A percentile compares a stretch with the other conserved stretches of the same genome.
phyloP scores from a whole-genome alignment of 257 asterid genomes.

The Gentiana straminea region DNA sequence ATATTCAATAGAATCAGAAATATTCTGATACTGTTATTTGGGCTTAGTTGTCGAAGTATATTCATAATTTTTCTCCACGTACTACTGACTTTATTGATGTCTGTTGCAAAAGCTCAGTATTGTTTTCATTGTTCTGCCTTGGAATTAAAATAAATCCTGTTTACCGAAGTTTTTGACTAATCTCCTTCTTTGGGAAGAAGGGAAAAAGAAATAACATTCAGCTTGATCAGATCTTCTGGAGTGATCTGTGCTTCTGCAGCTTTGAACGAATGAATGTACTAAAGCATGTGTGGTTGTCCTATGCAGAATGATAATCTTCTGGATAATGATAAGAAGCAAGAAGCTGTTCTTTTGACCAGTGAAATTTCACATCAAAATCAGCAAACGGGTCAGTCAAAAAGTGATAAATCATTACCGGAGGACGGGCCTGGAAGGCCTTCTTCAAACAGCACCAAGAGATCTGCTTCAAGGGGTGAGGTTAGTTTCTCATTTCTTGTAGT shows the following conservation, averaged over 20 bases:
- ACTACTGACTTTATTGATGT: no score
- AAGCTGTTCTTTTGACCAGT: constrained; percentile 27
- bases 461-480: constrained; percentile 56
- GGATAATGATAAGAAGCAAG: constrained; percentile 43
- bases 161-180: not conserved
- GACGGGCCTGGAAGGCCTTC: constrained; percentile 15
- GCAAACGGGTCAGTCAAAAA: constrained; percentile 14
- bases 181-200: not conserved
- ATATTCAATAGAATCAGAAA: not conserved
- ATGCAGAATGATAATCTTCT: constrained; percentile 24
- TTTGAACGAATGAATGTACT: no score
- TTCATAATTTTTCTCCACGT: no score
- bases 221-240: no score
- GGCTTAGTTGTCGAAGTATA: no score
- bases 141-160: not conserved
- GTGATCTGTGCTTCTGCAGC: no score
- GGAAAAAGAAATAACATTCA: no score
- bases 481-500: not conserved
- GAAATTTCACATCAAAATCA: constrained; percentile 21
- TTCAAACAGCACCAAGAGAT: constrained; percentile 31
- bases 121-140: not conserved
- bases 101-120: not conserved
- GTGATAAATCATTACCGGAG: constrained; percentile 5
- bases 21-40: not conserved
- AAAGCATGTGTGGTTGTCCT: not conserved